phyloP scores from a whole-genome alignment of 768 basidiomycete species.

The Lactarius pseudohatsudake region DNA sequence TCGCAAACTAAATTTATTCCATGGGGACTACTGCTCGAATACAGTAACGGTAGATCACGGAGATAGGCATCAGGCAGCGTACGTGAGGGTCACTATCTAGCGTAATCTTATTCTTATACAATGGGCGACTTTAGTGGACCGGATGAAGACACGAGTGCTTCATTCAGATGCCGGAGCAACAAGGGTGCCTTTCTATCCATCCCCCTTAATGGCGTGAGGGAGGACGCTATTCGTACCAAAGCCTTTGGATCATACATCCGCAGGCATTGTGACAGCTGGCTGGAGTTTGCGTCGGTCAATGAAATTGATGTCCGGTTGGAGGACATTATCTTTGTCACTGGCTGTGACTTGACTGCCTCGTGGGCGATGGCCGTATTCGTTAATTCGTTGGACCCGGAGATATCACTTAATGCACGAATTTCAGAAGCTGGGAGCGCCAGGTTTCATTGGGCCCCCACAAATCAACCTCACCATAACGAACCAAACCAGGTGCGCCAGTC shows the following conservation, averaged over 20 bases:
- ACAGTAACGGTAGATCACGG: slow-evolving; percentile 3
- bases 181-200: slow-evolving; percentile 25
- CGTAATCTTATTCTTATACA: background rate
- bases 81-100: slow-evolving; percentile 1
- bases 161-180: slow-evolving; percentile 16
- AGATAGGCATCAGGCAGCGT: slow-evolving; percentile 9
- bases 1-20: background rate
- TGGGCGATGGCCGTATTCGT: slow-evolving; percentile 29
- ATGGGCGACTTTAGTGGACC: slow-evolving; percentile 2
- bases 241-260: background rate
- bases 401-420: slow-evolving; percentile 7
- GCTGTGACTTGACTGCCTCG: slow-evolving; percentile 13
- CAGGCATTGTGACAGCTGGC: slow-evolving; percentile 4
- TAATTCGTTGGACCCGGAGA: slow-evolving; percentile 2
- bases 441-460: slow-evolving; percentile 13
- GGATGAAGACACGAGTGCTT: slow-evolving; percentile 7
- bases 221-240: background rate
- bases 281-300: background rate
- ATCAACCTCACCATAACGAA: slow-evolving; percentile 20
- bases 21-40: slow-evolving; percentile 15
- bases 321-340: slow-evolving; percentile 3
- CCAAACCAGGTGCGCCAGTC: background rate
- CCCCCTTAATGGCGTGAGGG: background rate
- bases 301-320: background rate
- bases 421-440: background rate